phyloP scores from a whole-genome alignment of 2,329 filamentous ascomycete genomes.

The Clarireedia sp. region DNA sequence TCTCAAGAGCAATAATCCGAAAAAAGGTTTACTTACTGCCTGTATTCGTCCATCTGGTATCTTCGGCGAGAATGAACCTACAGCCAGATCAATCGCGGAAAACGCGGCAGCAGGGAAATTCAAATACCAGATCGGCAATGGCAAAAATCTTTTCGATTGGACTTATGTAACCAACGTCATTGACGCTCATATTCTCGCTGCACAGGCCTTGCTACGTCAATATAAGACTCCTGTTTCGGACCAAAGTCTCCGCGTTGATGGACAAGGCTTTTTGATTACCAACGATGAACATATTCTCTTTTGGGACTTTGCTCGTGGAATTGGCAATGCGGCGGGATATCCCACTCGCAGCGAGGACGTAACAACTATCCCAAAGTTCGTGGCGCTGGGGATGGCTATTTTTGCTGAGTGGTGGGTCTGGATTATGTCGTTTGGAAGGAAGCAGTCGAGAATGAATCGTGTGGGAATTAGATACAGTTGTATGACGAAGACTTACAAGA shows the following conservation, averaged over 20 bases:
- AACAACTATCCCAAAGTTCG: slow-evolving; percentile 4
- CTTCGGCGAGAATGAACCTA: slow-evolving; percentile 37
- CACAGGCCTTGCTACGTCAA: slow-evolving; percentile 32
- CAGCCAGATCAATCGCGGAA: slow-evolving; percentile 29
- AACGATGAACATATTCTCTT: slow-evolving; percentile 16
- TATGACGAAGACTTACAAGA: not conserved
- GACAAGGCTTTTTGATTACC: slow-evolving; percentile 15
- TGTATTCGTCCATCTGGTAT: slow-evolving; percentile 43
- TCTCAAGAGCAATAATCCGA: slow-evolving; percentile 8
- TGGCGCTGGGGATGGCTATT: slow-evolving; percentile 9
- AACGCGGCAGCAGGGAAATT: slow-evolving; percentile 39
- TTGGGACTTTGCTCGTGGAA: slow-evolving; percentile 12
- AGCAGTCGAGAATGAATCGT: not conserved
- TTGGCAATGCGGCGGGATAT: slow-evolving; percentile 9
- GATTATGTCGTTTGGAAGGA: slow-evolving; percentile 8
- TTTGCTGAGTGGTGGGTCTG: slow-evolving; percentile 16
- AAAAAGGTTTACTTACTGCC: slow-evolving; percentile 37
- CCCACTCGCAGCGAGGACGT: slow-evolving; percentile 7
- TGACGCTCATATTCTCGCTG: slow-evolving; percentile 42
- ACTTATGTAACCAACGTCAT: slow-evolving; percentile 42
- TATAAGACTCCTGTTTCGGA: slow-evolving; percentile 16
- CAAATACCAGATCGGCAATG: slow-evolving; percentile 42
- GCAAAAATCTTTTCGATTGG: slow-evolving; percentile 46
- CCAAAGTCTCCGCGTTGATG: slow-evolving; percentile 7
- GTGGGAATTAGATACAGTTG: not conserved